Base-by-base conservation (phyloP, 140 eudicot genomes). In the Senecio squalidus region DNA sequence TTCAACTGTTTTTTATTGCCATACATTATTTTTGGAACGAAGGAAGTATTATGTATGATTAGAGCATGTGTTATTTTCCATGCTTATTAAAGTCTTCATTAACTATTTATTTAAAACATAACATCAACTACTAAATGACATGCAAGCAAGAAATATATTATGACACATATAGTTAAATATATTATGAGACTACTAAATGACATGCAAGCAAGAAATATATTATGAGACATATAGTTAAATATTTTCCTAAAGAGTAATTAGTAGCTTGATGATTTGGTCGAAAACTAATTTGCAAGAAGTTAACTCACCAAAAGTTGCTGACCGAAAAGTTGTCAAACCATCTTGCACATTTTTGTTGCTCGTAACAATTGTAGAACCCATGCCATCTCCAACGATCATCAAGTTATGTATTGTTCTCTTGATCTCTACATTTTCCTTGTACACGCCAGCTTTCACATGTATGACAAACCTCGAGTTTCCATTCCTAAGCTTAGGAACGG, bases 241-340 rank as follows among this genome's bases (percentile, higher is more conserved):
- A 71, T 48, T 3, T 16, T 10, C 29, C 8, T 30, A 1, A 51
- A 17, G 9, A 41, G n/a, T 27, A 46, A 21, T 46, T 52, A 39
- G 39, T 4, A 17, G 44, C 6, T 36, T 17, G 17, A 70, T 15
- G 23, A 38, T 52, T 20, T 64, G 40, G 67, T 64, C 61, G 38
- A 64, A 55, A 44, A 15, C 0, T 38, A 24, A 33, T 60, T 44
- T 4, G 65, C 38, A 33, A 34, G 59, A 43, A 53, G 60, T 68
- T 28, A 65, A 60, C 89, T 78, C 31, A 85, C 95, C 95, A 67
- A 82, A 79, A 55, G 86, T 85, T 67, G 95, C 90, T 9, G 95
- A 82, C 7, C 82, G 73, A 14, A 75, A 85, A 18, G 95, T 85
- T 5, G 95, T 85, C 28, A 68, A 60, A 4, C 95, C 95, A 70